Evolutionary conservation across 78 protist species (phyloP).

Genomic region (Dictyostelium citrinum): DNA sequence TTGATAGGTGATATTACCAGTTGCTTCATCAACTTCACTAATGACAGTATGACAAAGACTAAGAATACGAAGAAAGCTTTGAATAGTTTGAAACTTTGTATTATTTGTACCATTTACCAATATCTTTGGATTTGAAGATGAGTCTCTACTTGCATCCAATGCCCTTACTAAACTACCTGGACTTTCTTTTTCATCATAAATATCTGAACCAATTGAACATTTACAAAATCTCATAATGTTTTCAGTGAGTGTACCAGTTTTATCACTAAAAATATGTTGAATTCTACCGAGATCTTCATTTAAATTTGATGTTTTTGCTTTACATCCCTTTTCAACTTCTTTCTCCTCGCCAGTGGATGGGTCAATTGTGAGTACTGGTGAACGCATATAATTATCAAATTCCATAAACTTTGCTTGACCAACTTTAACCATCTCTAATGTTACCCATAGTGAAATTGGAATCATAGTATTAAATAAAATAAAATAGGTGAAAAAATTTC

Average conservation of each 20-base stretch:
- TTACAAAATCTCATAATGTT: conserved; percentile 81
- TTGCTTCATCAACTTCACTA: conserved; percentile 54
- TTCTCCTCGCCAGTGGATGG: not conserved
- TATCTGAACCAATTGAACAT: conserved; percentile 71
- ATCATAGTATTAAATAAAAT: conserved; percentile 78
- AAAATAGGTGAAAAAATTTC: conserved; percentile 80
- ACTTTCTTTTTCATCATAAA: conserved; percentile 46
- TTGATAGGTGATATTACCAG: conserved; percentile 74
- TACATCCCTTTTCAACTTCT: conserved; percentile 20
- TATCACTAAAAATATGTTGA: conserved; percentile 84
- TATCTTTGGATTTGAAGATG: not conserved
- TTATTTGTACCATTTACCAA: not conserved
- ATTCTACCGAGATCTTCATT: conserved; percentile 84
- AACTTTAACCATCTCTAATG: conserved; percentile 82
- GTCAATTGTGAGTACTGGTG: not conserved
- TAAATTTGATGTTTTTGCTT: conserved; percentile 79
- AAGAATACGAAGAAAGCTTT: conserved; percentile 55
- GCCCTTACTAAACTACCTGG: conserved; percentile 21
- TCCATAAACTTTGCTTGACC: conserved; percentile 84
- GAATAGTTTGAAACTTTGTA: not conserved
- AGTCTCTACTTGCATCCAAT: not conserved
- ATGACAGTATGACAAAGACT: conserved; percentile 74
- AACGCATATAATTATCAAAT: conserved; percentile 75
- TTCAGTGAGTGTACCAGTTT: conserved; percentile 88
- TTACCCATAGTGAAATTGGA: conserved; percentile 83